A percentile compares a stretch with the other conserved stretches of the same genome.
These are phyloP conservation scores for Mrakia frigida DNA, from an alignment of 768 basidiomycete genomes.

Conservation along the genomic window DNA sequence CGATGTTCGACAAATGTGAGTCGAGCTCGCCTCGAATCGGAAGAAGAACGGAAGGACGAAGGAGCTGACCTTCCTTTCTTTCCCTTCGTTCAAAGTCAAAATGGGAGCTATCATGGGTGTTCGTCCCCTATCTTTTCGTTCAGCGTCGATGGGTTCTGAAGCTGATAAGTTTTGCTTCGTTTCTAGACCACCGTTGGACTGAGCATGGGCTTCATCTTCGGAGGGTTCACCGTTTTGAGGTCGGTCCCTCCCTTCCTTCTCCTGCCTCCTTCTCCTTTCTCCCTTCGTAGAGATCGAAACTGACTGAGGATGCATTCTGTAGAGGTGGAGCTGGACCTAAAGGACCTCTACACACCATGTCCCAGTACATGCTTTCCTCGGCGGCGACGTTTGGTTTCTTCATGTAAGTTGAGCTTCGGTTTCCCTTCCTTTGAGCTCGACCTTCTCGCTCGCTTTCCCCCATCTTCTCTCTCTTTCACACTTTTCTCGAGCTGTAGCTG, in stretches of 20 bases:
- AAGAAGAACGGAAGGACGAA: not conserved
- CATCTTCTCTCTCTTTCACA: not conserved
- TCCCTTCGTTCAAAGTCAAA: conserved; percentile 13
- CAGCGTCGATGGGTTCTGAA: not conserved
- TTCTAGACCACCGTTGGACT: conserved; percentile 59
- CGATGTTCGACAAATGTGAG: conserved; percentile 25
- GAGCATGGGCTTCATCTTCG: conserved; percentile 96
- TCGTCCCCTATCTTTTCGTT: not conserved
- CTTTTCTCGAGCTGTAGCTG: not conserved
- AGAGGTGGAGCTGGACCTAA: conserved; percentile 88
- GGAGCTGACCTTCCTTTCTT: not conserved
- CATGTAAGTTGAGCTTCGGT: conserved; percentile 74
- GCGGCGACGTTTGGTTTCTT: conserved; percentile 94
- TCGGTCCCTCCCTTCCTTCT: too few relatives aligned
- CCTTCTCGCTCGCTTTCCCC: not conserved
- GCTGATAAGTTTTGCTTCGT: not conserved
- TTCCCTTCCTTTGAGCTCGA: not conserved
- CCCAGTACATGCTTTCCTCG: conserved; percentile 97
- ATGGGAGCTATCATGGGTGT: conserved; percentile 32
- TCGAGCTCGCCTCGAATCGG: not conserved
- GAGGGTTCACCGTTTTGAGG: conserved; percentile 86
- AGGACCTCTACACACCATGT: conserved; percentile 82
- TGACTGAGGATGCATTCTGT: not conserved
- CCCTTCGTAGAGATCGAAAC: not conserved
- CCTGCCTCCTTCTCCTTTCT: conserved; percentile 10